These are phyloP conservation scores for Ochromonas danica DNA, from an alignment of 108 stramenopile genomes.

Conservation along the genomic window DNA sequence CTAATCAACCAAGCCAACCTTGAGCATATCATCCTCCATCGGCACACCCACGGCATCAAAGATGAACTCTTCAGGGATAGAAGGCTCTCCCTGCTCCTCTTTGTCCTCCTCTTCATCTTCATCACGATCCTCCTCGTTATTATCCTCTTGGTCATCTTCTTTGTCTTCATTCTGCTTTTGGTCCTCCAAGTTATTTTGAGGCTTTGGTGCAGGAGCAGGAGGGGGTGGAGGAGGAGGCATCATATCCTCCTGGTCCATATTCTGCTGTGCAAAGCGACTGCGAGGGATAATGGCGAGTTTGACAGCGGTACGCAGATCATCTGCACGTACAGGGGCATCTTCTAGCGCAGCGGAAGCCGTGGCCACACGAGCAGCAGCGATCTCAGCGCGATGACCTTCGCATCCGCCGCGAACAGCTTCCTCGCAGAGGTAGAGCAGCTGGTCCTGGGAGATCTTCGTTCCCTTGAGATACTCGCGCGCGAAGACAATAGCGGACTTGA, in stretches of 20 bases:
- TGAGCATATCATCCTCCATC: conserved; percentile 91
- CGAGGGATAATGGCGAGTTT: conserved; percentile 92
- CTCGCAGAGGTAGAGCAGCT: conserved; percentile 90
- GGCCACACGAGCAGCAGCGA: conserved; percentile 86
- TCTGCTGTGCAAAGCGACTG: conserved; percentile 81
- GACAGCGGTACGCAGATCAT: conserved; percentile 81
- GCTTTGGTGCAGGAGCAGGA: conserved; percentile 63
- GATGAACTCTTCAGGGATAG: conserved; percentile 95
- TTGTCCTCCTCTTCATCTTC: conserved; percentile 72
- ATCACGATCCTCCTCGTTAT: conserved; percentile 61
- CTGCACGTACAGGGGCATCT: conserved; percentile 75
- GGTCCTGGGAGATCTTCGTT: conserved; percentile 70
- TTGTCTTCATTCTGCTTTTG: conserved; percentile 58
- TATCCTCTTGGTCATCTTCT: conserved; percentile 64
- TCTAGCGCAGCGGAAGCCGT: conserved; percentile 84
- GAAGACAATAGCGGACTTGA: conserved; percentile 86
- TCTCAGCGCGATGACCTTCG: conserved; percentile 92
- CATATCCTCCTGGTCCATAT: conserved; percentile 73
- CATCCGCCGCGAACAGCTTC: conserved; percentile 90
- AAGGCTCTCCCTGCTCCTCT: conserved; percentile 70
- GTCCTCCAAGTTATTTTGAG: conserved; percentile 66
- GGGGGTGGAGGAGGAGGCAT: conserved; percentile 86
- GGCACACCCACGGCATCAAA: conserved; percentile 88
- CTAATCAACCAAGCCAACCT: too few relatives aligned
- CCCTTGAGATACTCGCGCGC: conserved; percentile 85